Conservation (phyloP, 208 protist species). For the Crithidia acanthocephali region DNA sequence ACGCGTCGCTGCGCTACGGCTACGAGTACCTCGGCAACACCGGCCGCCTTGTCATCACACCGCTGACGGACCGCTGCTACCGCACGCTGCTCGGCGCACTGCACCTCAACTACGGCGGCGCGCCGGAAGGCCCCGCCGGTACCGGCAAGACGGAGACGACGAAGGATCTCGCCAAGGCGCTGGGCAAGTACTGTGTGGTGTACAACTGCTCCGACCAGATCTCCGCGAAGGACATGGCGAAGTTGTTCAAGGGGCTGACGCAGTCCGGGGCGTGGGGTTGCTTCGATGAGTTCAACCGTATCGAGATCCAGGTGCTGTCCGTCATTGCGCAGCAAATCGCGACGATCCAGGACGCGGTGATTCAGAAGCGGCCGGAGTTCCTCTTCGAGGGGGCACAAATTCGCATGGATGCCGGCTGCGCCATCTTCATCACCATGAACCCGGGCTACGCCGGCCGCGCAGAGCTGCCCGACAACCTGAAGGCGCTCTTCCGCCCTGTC, state of each 20-base stretch:
- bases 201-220: constrained; percentile 99
- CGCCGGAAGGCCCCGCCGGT: constrained; percentile 97
- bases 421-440: constrained; percentile 99
- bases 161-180: constrained; percentile 97
- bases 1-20: constrained; percentile 92
- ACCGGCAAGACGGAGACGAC: constrained; percentile 99
- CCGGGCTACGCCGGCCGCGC: constrained; percentile 97
- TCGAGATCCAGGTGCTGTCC: constrained; percentile 97
- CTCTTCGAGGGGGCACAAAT: constrained; percentile 96
- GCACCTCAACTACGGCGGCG: constrained; percentile 96
- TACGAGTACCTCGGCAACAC: constrained; percentile 98
- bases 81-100: constrained; percentile 97
- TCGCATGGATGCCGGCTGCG: constrained; percentile 91
- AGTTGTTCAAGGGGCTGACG: constrained; percentile 96
- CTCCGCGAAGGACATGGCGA: constrained; percentile 96
- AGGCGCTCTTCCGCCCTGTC: constrained; percentile 99
- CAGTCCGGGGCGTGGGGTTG: constrained; percentile 96
- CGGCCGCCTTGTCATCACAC: constrained; percentile 96
- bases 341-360: constrained; percentile 95
- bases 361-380: constrained; percentile 87
- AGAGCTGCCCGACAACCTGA: constrained; percentile 98
- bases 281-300: constrained; percentile 99
- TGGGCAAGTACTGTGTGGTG: constrained; percentile 97
- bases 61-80: constrained; percentile 96
- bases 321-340: constrained; percentile 98